Evolutionary conservation across 129 eudicot species (phyloP).

Genomic region (Tagetes patula): DNA sequence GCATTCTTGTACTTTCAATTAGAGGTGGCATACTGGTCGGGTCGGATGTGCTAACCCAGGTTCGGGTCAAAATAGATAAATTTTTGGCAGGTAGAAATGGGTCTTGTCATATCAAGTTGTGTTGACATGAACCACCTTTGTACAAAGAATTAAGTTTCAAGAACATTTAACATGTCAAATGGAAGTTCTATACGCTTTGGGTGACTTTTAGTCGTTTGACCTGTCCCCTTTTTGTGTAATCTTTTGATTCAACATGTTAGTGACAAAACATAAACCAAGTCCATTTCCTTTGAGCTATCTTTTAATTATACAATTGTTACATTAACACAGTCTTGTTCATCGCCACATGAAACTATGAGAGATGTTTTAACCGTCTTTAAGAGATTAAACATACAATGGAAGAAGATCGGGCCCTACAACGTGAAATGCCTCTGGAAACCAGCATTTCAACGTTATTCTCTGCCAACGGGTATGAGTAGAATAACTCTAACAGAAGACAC

Average conservation of each 20-base stretch:
- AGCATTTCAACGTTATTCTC: conserved; percentile 21
- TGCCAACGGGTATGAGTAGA: conserved; percentile 14
- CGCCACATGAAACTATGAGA: conserved; percentile 57
- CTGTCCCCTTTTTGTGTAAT: not conserved
- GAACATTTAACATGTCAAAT: not conserved
- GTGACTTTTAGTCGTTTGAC: not conserved
- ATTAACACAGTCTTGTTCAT: conserved; percentile 48
- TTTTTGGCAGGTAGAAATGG: not conserved
- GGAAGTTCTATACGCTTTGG: not conserved
- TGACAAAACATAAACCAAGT: not conserved
- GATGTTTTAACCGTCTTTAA: conserved; percentile 47
- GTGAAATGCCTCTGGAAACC: conserved; percentile 66
- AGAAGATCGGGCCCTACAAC: conserved; percentile 59
- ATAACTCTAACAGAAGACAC: conserved; percentile 34
- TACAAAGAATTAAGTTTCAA: not conserved
- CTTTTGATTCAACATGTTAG: not conserved
- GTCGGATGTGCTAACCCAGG: not conserved
- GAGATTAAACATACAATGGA: conserved; percentile 61
- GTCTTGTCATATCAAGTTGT: not conserved
- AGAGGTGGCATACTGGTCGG: not conserved
- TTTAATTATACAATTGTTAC: conserved; percentile 7
- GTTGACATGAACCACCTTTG: not conserved
- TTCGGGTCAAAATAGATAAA: not conserved
- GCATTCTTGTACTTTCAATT: conserved; percentile 9
- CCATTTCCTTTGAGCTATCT: not conserved